Evolutionary conservation across 257 asterid genomes (phyloP).

Genomic region (Datura wrightii): DNA sequence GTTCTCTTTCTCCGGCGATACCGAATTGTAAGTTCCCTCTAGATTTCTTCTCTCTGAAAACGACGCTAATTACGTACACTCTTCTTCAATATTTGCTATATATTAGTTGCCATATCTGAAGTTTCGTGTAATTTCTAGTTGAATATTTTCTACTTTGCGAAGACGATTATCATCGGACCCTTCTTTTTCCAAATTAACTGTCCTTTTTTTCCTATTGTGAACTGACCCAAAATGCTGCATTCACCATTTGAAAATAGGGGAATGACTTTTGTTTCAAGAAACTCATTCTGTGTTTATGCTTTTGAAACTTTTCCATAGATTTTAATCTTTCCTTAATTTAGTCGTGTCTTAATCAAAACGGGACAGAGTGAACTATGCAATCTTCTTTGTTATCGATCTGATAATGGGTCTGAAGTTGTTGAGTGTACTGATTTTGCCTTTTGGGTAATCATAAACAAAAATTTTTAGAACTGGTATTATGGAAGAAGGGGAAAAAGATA

Average conservation of each 20-base stretch:
- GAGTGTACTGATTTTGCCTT: background rate
- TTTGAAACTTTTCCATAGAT: background rate
- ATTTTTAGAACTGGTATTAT: background rate
- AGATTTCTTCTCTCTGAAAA: too few relatives aligned
- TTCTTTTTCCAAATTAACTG: background rate
- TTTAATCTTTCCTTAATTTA: background rate
- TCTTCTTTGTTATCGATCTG: too few relatives aligned
- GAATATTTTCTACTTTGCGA: background rate
- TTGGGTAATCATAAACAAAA: background rate
- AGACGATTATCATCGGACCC: background rate
- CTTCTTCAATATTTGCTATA: background rate
- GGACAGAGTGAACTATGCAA: background rate
- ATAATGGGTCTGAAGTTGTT: background rate
- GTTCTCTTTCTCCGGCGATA: background rate
- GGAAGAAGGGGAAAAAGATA: background rate
- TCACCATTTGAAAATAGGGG: background rate
- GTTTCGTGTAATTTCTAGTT: background rate
- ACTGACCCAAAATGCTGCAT: background rate
- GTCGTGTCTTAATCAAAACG: background rate
- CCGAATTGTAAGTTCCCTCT: background rate
- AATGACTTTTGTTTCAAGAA: background rate
- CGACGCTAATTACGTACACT: background rate
- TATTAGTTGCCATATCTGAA: background rate
- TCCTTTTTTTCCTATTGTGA: background rate
- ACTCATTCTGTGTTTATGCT: background rate